Percentiles rank a stretch among this genome's conserved stretches.
Conservation (phyloP, 306 rosid genomes). For the Prunus mira region DNA sequence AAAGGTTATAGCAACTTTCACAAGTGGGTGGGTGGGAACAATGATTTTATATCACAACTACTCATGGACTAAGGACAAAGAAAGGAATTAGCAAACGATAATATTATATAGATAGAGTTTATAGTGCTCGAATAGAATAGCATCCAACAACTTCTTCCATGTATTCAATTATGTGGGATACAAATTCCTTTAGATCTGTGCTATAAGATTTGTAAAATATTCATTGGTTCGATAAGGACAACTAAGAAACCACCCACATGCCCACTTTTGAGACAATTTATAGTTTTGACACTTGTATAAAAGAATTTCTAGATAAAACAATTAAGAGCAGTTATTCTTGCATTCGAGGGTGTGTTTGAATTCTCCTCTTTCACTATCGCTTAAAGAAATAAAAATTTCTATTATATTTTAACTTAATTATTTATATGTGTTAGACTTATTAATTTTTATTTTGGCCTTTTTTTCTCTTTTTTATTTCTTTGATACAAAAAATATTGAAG, state of each 20-base stretch:
- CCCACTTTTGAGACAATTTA: neutral
- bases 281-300: too few species aligned
- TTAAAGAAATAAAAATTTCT: too few species aligned
- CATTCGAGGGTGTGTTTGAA: accelerated
- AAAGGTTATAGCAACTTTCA: neutral
- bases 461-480: too few species aligned
- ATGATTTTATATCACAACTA: neutral
- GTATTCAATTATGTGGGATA: neutral
- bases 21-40: neutral
- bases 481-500: too few species aligned
- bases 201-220: neutral
- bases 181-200: neutral
- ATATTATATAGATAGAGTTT: too few species aligned
- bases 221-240: neutral
- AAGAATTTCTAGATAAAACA: too few species aligned
- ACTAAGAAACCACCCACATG: neutral
- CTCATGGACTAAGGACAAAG: neutral
- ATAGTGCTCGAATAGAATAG: too few species aligned
- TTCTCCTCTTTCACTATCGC: too few species aligned
- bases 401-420: too few species aligned
- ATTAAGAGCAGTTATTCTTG: too few species aligned
- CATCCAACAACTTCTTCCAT: neutral
- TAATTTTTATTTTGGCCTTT: too few species aligned
- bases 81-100: neutral
- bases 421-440: too few species aligned